phyloP scores from a whole-genome alignment of 257 asterid genomes.

The Phtheirospermum japonicum region DNA sequence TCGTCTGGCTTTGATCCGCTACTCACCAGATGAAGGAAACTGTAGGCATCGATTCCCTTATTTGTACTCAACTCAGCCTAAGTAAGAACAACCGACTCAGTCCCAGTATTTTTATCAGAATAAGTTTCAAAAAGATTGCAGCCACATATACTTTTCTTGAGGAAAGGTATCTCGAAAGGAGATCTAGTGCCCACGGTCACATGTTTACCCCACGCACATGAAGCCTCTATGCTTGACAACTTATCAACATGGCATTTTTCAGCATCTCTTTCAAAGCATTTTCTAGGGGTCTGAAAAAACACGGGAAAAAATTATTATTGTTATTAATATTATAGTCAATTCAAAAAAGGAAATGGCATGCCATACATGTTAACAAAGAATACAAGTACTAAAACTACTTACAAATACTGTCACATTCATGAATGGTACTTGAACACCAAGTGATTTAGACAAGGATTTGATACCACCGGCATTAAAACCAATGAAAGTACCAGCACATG shows the following conservation, averaged over 20 bases:
- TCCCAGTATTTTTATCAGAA: constrained; percentile 15
- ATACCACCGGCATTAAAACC: constrained; percentile 94
- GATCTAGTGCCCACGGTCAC: constrained; percentile 96
- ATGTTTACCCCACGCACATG: constrained; percentile 98
- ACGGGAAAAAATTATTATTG: constrained; percentile 3
- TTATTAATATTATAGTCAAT: constrained; percentile 25
- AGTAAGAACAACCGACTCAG: constrained; percentile 24
- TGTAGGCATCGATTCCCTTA: constrained; percentile 65
- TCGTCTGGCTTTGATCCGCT: constrained; percentile 50
- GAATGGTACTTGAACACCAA: constrained; percentile 83
- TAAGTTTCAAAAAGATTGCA: constrained; percentile 18
- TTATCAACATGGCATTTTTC: constrained; percentile 88
- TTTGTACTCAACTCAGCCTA: constrained; percentile 63
- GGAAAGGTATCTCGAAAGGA: constrained; percentile 79
- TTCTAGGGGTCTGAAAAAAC: constrained; percentile 75
- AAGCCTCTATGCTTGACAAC: constrained; percentile 80
- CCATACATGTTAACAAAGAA: constrained; percentile 12
- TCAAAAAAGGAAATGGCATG: constrained; percentile 9
- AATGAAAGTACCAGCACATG: constrained; percentile 80
- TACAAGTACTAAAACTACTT: constrained; percentile 34
- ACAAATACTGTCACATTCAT: constrained; percentile 89
- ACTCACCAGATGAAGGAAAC: constrained; percentile 78
- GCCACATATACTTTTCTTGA: constrained; percentile 58
- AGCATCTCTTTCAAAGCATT: constrained; percentile 93
- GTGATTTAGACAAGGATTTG: constrained; percentile 71